Evolutionary conservation across 306 rosid species (phyloP).

Genomic region (Alnus glutinosa): DNA sequence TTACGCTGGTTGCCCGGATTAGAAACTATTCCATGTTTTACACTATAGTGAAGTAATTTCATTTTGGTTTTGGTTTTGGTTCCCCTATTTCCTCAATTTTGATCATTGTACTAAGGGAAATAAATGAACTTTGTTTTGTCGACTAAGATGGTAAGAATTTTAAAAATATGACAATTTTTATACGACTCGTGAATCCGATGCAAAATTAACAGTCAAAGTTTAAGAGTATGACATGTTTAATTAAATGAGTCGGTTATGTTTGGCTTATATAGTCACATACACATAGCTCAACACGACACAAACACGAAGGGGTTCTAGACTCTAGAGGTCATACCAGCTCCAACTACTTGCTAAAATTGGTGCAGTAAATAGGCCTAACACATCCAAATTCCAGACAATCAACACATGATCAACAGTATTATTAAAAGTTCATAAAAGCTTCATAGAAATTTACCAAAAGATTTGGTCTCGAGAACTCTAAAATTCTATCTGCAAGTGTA

Average conservation of each 20-base stretch:
- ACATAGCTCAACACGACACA: too few species aligned
- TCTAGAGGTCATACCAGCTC: background rate
- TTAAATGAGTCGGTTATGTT: too few species aligned
- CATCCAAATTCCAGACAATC: background rate
- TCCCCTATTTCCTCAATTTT: background rate
- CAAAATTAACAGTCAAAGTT: too few species aligned
- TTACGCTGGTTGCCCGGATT: too few species aligned
- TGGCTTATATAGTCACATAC: too few species aligned
- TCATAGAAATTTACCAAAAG: background rate
- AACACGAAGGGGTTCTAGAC: too few species aligned
- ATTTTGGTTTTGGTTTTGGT: background rate
- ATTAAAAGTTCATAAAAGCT: background rate
- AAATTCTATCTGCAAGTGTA: constrained; percentile 2
- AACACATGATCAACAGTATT: background rate
- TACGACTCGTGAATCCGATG: too few species aligned
- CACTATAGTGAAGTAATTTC: background rate
- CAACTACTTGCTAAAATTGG: background rate
- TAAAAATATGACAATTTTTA: too few species aligned
- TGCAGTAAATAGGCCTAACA: background rate
- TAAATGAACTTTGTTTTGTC: background rate
- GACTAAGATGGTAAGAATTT: background rate
- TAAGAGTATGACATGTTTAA: too few species aligned
- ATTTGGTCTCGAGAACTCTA: constrained; percentile 8
- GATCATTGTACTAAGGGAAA: background rate
- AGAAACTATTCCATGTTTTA: background rate